Evolutionary conservation across 2,329 filamentous ascomycete species (phyloP).

Genomic region (Paecilomyces sp.): DNA sequence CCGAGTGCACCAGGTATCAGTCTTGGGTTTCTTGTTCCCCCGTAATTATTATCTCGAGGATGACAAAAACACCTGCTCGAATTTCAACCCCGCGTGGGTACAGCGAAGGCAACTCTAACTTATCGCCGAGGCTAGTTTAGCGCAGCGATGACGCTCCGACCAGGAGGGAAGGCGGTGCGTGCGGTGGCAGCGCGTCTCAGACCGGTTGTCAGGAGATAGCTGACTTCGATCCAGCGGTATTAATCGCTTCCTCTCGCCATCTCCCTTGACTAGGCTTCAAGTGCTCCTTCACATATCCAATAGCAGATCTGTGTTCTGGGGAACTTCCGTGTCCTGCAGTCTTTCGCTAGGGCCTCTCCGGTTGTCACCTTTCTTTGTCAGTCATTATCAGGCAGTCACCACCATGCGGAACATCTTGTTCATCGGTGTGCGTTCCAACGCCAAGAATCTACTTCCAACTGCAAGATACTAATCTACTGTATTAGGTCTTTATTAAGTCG

Average conservation of each 20-base stretch:
- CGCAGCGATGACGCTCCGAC: not conserved
- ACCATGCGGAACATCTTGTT: constrained; percentile 77
- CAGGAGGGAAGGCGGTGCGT: not conserved
- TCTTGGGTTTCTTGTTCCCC: not conserved
- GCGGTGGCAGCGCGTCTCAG: not conserved
- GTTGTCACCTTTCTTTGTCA: not conserved
- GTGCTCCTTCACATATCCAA: not conserved
- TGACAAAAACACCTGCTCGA: not conserved
- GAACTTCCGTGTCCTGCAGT: not conserved
- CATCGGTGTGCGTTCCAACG: constrained; percentile 61
- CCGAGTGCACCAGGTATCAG: not conserved
- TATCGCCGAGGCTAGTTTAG: not conserved
- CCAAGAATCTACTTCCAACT: not conserved
- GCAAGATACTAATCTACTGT: not conserved
- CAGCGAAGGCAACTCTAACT: not conserved
- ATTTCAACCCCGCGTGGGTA: not conserved
- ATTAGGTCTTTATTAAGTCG: constrained; percentile 67
- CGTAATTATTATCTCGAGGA: not conserved
- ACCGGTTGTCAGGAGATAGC: not conserved
- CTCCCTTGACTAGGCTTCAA: not conserved
- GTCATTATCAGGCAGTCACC: constrained; percentile 6
- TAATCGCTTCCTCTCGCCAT: not conserved
- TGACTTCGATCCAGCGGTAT: not conserved
- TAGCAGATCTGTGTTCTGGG: not conserved
- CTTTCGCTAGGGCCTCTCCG: not conserved